Evolutionary conservation across 805 yeast genomes (phyloP), one percentile per base, ranked within the genome.

Genomic region (Clavispora asparagi): DNA sequence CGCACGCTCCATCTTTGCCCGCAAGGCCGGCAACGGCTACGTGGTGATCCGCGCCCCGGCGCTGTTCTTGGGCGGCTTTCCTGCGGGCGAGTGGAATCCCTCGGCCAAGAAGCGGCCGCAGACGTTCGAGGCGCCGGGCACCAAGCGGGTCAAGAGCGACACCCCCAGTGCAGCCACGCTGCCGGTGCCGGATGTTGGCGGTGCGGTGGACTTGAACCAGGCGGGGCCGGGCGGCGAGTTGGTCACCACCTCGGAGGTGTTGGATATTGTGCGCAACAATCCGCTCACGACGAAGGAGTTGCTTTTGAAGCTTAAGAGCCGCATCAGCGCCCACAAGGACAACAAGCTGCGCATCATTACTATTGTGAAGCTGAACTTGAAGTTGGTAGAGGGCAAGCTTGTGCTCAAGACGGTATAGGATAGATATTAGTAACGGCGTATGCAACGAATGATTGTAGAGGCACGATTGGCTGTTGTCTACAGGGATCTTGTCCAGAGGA

Each of bases 11-110:
- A 38, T 54, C 26, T 53, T 55, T 42, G 71, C 67, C 9, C 56
- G 59, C 14, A 50, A 62, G 41, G 48, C 59, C 11, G 68, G 67
- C 44, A 69, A 64, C 61, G 79, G 65, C 47, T 58, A 65, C 49
- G 78, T 86, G 40, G 77, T 80, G 12, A 65, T 91, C 39, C 85
- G 77, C 55, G 86, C 90, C 1, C 80, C 85, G 7, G 73, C 78
- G 12, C 71, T 73, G 33, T 71, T 86, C 13, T 71, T 91, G 48
- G 62, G 67, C 14, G 77, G 77, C 32, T 89, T 90, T 67, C 94
- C 94, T 2, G 68, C 62, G 16, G 96, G 96, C 26, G 87, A 82
- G 44, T 91, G 97, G 97, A 84, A 84, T 64, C 92, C 96, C 19
- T 71, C 71, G 10, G 72, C 71, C 50, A 77, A 65, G 27, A 68